A percentile compares a stretch with the other conserved stretches of the same genome.
Conservation (phyloP, 2,329 filamentous ascomycete genomes). For the Stagonosporopsis vannaccii region DNA sequence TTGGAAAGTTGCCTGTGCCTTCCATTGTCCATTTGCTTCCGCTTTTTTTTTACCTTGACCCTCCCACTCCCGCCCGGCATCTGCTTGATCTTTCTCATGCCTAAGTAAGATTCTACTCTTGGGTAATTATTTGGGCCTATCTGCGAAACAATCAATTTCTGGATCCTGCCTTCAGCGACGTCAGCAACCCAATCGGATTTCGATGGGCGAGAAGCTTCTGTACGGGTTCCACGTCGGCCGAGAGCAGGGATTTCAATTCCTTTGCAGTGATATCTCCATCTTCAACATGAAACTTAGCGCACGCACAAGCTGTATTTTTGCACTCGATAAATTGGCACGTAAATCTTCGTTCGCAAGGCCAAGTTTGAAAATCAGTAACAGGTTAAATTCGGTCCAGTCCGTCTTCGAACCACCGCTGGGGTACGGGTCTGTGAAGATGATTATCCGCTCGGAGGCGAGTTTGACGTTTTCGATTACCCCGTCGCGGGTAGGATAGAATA, state of each 20-base stretch:
- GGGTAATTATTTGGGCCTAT: not conserved
- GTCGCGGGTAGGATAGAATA: not conserved
- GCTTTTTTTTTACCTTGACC: not conserved
- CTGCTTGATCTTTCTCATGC: not conserved
- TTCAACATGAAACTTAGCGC: too few relatives aligned
- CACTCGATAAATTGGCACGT: not conserved
- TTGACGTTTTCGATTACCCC: not conserved
- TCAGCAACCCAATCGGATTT: not conserved
- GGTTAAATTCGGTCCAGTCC: not conserved
- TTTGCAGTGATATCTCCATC: not conserved
- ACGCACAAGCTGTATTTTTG: too few relatives aligned
- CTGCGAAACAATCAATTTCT: not conserved
- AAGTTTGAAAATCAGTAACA: slow-evolving; percentile 3
- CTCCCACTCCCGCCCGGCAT: not conserved
- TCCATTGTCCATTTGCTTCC: not conserved
- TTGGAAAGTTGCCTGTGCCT: too few relatives aligned
- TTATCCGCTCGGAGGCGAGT: slow-evolving; percentile 2
- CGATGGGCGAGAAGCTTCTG: slow-evolving; percentile 1
- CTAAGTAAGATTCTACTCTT: not conserved
- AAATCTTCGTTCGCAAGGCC: not conserved
- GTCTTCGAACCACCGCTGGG: not conserved
- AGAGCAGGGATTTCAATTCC: not conserved
- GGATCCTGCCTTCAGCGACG: not conserved
- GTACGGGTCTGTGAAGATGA: not conserved
- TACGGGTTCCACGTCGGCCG: not conserved